These are phyloP conservation scores for Penicillium waksmanii DNA, from an alignment of 495 filamentous ascomycete genomes.

Conservation along the genomic window DNA sequence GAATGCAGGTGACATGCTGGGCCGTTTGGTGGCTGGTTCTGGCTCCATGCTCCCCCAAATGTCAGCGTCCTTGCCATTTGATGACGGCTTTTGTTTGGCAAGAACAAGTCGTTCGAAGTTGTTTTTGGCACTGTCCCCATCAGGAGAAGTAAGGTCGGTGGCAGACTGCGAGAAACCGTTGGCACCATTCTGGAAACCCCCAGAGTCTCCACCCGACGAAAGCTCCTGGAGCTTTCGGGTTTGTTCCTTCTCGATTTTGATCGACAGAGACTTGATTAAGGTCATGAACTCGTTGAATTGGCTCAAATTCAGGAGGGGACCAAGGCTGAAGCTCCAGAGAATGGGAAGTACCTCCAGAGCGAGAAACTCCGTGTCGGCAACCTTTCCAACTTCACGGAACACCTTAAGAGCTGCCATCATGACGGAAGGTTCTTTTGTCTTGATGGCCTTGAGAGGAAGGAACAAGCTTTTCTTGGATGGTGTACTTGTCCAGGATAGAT, in stretches of 20 bases:
- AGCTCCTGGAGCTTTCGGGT: conserved; percentile 85
- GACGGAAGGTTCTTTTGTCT: conserved; percentile 95
- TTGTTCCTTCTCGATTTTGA: conserved; percentile 84
- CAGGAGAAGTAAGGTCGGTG: conserved; percentile 27
- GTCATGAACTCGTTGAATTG: conserved; percentile 91
- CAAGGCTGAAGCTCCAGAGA: conserved; percentile 90
- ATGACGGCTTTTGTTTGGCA: conserved; percentile 50
- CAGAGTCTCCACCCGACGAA: conserved; percentile 52
- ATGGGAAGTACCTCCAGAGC: conserved; percentile 88
- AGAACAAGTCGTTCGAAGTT: conserved; percentile 89
- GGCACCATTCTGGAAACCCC: conserved; percentile 41
- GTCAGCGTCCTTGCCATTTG: conserved; percentile 39
- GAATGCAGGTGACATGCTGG: conserved; percentile 43
- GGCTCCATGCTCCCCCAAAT: conserved; percentile 41
- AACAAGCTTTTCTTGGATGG: conserved; percentile 94
- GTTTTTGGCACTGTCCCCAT: conserved; percentile 53
- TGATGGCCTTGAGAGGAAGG: conserved; percentile 89
- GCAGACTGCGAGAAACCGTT: conserved; percentile 31
- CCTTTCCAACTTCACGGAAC: conserved; percentile 75
- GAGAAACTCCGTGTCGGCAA: conserved; percentile 90
- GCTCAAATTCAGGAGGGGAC: conserved; percentile 80
- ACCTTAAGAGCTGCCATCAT: conserved; percentile 93
- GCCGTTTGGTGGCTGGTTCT: conserved; percentile 33
- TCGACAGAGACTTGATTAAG: conserved; percentile 78
- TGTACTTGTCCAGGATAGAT: conserved; percentile 92